These are phyloP conservation scores for Citrus glauca DNA, from an alignment of 345 rosid species.

Conservation along the genomic window DNA sequence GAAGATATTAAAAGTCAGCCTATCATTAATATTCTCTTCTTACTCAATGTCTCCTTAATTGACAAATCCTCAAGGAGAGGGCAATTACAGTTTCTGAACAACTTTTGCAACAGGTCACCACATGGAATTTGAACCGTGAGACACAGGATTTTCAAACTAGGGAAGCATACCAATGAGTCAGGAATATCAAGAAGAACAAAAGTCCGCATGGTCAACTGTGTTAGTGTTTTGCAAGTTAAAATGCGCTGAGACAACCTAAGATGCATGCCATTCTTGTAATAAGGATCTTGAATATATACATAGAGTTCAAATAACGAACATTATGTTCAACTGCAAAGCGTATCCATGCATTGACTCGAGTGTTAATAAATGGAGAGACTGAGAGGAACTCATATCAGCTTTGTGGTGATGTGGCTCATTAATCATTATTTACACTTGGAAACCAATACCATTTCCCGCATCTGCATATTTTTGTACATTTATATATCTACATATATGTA, in stretches of 20 bases:
- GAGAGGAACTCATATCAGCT: too few species aligned
- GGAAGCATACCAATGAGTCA: not conserved
- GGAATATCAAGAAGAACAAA: not conserved
- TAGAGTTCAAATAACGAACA: not conserved
- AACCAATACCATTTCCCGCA: too few species aligned
- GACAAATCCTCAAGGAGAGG: conserved; percentile 3
- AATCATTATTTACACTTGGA: too few species aligned
- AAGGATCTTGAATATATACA: not conserved
- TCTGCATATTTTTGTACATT: too few species aligned
- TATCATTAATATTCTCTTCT: not conserved
- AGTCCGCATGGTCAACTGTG: not conserved
- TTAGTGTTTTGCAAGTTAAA: conserved; percentile 2
- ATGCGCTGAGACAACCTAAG: not conserved
- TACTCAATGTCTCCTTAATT: not conserved
- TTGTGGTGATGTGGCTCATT: too few species aligned
- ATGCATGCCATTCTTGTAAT: not conserved
- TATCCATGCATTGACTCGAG: not conserved
- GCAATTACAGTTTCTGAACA: too few species aligned
- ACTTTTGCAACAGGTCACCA: not conserved
- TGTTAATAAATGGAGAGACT: too few species aligned
- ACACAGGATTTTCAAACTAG: not conserved
- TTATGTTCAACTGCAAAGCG: not conserved
- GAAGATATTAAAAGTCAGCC: not conserved
- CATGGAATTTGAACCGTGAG: not conserved
- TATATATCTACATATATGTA: too few species aligned